Base-by-base conservation (phyloP, 2,329 filamentous ascomycete species). In the Xylariaceae sp. region DNA sequence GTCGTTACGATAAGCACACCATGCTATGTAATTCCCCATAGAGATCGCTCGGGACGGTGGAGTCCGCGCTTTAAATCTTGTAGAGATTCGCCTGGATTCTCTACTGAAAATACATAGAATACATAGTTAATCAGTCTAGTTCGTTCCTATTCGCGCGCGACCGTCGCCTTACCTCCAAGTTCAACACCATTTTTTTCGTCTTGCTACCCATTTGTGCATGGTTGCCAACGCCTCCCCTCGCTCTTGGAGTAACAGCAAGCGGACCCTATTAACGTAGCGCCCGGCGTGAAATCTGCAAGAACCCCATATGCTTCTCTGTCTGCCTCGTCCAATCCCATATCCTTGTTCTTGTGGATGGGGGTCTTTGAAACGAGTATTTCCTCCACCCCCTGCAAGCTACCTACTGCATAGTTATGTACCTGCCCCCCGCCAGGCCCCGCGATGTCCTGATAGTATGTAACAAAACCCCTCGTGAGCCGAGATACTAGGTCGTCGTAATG, bases 391-490 rank as follows among this genome's bases (percentile, higher is more conserved):
- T 62, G 59, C 59, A 57, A 56, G 57, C 53, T 59, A 50, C 57
- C 59, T 52, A 29, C 49, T 44, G n/a, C n/a, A n/a, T 44, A 54
- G 56, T 58, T 57, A 57, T 53, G 52, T 59, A 59, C n/a, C 23
- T 26, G 23, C 56, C 59, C 65, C 61, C 61, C 63, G 59, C 63
- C 56, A 61, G 50, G 59, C 61, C 65, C 62, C 57, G 63, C 58
- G 61, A 46, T 53, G 23, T 26, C 23, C 23, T 26, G 55, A 61
- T 60, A 57, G 59, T 57, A 59, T 55, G 59, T 57, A 59, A 54
- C 58, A 40, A 60, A 59, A 61, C 58, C 32, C 32, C 32, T 37
- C 32, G 32, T 37, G 61, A 65, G 57, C 49, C 58, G 57, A 54
- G 56, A 54, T 48, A 54, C 32, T 37, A 37, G 32, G 32, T 37